phyloP scores from a whole-genome alignment of 768 basidiomycete genomes.

The Chlorophyllum brunneum region DNA sequence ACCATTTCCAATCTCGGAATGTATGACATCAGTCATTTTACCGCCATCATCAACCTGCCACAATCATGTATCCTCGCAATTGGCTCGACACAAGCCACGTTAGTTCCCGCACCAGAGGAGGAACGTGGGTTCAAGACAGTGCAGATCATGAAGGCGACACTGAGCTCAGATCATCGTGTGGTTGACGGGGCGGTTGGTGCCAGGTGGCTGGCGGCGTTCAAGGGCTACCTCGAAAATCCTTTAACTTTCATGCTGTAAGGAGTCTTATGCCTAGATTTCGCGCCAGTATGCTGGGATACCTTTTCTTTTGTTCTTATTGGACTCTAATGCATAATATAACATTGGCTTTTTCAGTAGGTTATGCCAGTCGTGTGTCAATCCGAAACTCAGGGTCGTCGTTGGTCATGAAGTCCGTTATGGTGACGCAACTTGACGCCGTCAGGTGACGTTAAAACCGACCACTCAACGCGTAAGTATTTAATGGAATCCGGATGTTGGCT shows the following conservation, averaged over 20 bases:
- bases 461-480: neutral
- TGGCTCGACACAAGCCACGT: constrained; percentile 79
- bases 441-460: constrained; percentile 7
- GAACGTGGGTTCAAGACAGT: constrained; percentile 94
- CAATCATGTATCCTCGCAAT: constrained; percentile 98
- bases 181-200: constrained; percentile 97
- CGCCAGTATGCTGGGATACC: constrained; percentile 12
- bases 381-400: neutral
- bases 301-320: constrained; percentile 9
- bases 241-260: constrained; percentile 91
- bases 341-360: neutral
- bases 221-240: constrained; percentile 95
- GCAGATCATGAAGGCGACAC: constrained; percentile 92
- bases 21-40: constrained; percentile 94
- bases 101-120: constrained; percentile 83
- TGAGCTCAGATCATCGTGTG: constrained; percentile 92
- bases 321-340: constrained; percentile 15
- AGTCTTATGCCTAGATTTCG: constrained; percentile 4
- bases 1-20: constrained; percentile 99
- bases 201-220: constrained; percentile 89
- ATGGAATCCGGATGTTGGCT: constrained; percentile 2
- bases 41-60: constrained; percentile 98
- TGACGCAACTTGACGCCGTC: neutral
- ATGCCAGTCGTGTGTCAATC: neutral
- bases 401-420: neutral